Evolutionary conservation across 1,284 basidiomycete genomes (phyloP), one percentile per base, ranked within the genome.

Genomic region (Cryptococcus jaspeensis): DNA sequence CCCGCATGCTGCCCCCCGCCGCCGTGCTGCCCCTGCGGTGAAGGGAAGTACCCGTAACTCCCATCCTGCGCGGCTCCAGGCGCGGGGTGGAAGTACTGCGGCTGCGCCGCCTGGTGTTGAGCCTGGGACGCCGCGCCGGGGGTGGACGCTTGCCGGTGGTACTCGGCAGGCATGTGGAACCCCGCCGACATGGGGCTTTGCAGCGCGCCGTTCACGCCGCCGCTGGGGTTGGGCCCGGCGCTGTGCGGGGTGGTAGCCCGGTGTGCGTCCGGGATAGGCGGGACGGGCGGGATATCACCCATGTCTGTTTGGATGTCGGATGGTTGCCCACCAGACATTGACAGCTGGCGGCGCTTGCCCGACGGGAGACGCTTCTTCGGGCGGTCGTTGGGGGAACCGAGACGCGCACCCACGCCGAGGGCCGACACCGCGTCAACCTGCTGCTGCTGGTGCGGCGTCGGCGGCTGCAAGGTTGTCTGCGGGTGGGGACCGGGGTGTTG

Each of bases 311-410:
- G 47, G 20, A 38, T 23, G 6, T 46, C 38, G 25, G 43, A 48
- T 4, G 28, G 28, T 9, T 32, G 28, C 43, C 51, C 44, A n/a
- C 58, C 52, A 20, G 53, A 40, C 7, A 55, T 46, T 3, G 59
- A 53, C 3, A 64, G 58, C 37, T 53, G 52, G 13, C 58, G 44
- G 54, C 64, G 66, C 44, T 69, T 69, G 16, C 65, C 64, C 5
- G 63, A 66, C 6, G 73, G 71, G 32, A 74, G 50, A 23, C 74
- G 68, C 56, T 74, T 75, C 56, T 71, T 72, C 1, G 73, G 73
- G 58, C 71, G 58, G 16, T 32, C 9, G 36, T n/a, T 38, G 35
- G 47, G 45, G 7, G 47, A 35, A 52, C 55, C 20, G 56, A 38
- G 37, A 58, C n/a, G n/a, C 11, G 68, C 66, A 16, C 69, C 67